phyloP scores from a whole-genome alignment of 73 alveolate genomes.

The Tetrahymena borealis region DNA sequence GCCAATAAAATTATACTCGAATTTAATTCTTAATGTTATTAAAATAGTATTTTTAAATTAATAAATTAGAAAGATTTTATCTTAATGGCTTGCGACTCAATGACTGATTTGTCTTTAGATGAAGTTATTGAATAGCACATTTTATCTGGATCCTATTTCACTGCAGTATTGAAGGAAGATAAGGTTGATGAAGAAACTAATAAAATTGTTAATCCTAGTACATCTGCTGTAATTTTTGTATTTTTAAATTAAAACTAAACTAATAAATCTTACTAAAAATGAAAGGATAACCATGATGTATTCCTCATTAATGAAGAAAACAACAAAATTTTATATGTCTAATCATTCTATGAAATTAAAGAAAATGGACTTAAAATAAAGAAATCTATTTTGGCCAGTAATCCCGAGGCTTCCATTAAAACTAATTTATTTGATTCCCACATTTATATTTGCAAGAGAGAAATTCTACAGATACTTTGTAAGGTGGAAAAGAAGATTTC shows the following conservation, averaged over 20 bases:
- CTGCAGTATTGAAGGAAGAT: neutral
- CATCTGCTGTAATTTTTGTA: neutral
- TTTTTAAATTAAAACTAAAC: neutral
- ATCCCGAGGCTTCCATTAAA: neutral
- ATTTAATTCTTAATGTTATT: no score
- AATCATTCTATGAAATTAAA: neutral
- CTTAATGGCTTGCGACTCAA: neutral
- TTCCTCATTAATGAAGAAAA: neutral
- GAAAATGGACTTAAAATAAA: neutral
- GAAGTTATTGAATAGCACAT: neutral
- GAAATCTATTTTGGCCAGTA: neutral
- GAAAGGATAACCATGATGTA: neutral
- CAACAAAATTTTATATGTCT: neutral
- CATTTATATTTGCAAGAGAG: slow-evolving; percentile 14
- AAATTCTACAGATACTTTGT: neutral
- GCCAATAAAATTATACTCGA: no score
- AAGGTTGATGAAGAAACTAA: neutral
- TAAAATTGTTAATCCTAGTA: neutral
- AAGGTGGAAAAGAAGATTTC: neutral
- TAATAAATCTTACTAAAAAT: neutral
- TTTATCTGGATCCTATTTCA: neutral
- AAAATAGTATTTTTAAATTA: no score
- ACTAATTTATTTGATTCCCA: slow-evolving; percentile 37
- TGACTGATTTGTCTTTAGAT: neutral
- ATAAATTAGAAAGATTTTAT: neutral